Evolutionary conservation across 2,329 filamentous ascomycete species (phyloP).

Genomic region (Ascochyta fabae): DNA sequence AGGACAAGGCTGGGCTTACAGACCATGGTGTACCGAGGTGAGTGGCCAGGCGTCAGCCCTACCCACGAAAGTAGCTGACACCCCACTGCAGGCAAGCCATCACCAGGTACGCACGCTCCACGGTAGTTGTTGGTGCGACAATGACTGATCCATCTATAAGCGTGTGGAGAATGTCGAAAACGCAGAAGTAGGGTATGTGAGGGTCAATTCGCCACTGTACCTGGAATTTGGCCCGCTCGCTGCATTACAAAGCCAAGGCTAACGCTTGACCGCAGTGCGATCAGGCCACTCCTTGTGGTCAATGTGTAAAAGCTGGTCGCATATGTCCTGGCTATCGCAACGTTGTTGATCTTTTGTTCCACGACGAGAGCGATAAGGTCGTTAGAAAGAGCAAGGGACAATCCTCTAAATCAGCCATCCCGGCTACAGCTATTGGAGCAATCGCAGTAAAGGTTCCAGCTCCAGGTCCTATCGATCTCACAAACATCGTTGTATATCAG

Average conservation of each 20-base stretch:
- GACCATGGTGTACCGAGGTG: slow-evolving; percentile 34
- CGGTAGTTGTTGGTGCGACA: neutral
- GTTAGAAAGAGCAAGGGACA: slow-evolving; percentile 23
- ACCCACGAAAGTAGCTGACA: slow-evolving; percentile 9
- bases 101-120: slow-evolving; percentile 16
- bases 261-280: slow-evolving; percentile 30
- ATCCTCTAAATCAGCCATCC: neutral
- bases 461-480: slow-evolving; percentile 17
- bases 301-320: slow-evolving; percentile 35
- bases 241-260: slow-evolving; percentile 3
- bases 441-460: neutral
- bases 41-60: slow-evolving; percentile 7
- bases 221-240: neutral
- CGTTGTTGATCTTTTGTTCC: slow-evolving; percentile 36
- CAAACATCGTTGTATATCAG: slow-evolving; percentile 31
- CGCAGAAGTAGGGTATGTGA: slow-evolving; percentile 36
- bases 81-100: slow-evolving; percentile 28
- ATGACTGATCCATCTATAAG: slow-evolving; percentile 1
- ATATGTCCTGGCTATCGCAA: slow-evolving; percentile 38
- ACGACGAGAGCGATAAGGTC: slow-evolving; percentile 34
- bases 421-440: neutral
- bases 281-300: slow-evolving; percentile 34
- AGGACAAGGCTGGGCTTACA: slow-evolving; percentile 9
- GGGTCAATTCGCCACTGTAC: neutral
- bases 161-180: slow-evolving; percentile 40